Conservation (phyloP, 2,329 filamentous ascomycete species). For the Davidsoniella virescens region DNA sequence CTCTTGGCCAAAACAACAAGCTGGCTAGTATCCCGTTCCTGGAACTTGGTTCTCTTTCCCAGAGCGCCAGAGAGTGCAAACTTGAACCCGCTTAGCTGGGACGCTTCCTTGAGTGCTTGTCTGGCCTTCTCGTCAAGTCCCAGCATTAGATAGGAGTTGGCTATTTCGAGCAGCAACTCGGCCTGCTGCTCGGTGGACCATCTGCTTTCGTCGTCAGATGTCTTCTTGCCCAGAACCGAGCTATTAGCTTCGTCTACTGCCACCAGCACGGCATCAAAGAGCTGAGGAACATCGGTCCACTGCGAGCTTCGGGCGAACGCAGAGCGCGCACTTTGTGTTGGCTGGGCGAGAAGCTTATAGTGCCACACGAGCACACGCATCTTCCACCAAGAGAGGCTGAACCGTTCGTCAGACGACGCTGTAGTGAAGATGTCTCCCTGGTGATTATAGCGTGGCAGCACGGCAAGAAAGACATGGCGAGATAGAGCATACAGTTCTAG, state of each 20-base stretch:
- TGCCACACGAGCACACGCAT: slow-evolving; percentile 59
- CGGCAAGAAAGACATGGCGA: slow-evolving; percentile 15
- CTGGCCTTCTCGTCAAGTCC: slow-evolving; percentile 63
- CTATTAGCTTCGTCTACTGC: slow-evolving; percentile 27
- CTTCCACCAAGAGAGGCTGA: slow-evolving; percentile 38
- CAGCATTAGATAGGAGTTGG: slow-evolving; percentile 70
- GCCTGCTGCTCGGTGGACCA: slow-evolving; percentile 38
- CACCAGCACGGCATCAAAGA: slow-evolving; percentile 34
- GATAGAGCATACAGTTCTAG: slow-evolving; percentile 74
- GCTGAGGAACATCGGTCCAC: slow-evolving; percentile 41
- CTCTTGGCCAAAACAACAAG: slow-evolving; percentile 82
- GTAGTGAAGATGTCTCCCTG: slow-evolving; percentile 17
- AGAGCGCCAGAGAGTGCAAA: slow-evolving; percentile 76
- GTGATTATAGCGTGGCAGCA: slow-evolving; percentile 25
- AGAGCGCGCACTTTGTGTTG: slow-evolving; percentile 35
- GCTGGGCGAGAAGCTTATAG: slow-evolving; percentile 43
- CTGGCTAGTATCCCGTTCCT: slow-evolving; percentile 69
- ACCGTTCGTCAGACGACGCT: slow-evolving; percentile 17
- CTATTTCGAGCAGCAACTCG: slow-evolving; percentile 64
- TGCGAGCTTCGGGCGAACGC: slow-evolving; percentile 39
- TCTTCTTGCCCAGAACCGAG: slow-evolving; percentile 19
- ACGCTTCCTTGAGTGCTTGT: slow-evolving; percentile 52
- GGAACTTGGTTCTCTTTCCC: slow-evolving; percentile 70
- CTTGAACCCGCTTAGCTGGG: slow-evolving; percentile 49
- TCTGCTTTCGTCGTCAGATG: slow-evolving; percentile 18